Conservation (phyloP, 148 eudicot species). For the Amaranthus hypochondriacus region DNA sequence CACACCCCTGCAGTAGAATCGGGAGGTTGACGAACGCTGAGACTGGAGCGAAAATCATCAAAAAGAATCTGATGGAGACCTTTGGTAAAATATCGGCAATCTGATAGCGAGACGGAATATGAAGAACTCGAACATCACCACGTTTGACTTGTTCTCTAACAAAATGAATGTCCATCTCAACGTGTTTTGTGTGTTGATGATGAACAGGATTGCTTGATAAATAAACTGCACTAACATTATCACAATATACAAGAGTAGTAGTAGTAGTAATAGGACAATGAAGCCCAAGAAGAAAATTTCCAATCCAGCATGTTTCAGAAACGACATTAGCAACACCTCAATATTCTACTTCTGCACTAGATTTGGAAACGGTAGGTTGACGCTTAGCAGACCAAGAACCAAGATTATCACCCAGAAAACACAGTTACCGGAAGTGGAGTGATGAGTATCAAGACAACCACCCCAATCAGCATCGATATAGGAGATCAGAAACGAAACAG, state of each 20-base stretch:
- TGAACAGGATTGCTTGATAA: neutral
- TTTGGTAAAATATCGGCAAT: neutral
- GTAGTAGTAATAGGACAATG: neutral
- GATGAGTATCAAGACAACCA: neutral
- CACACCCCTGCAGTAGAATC: neutral
- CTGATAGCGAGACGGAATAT: neutral
- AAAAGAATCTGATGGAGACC: neutral
- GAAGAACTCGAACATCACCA: neutral
- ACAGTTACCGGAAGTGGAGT: neutral
- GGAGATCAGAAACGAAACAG: neutral
- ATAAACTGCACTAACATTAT: neutral
- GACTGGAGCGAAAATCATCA: neutral
- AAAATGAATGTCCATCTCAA: neutral
- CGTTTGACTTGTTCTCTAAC: neutral
- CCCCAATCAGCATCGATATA: too few species aligned
- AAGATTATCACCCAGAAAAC: neutral
- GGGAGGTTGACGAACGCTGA: neutral
- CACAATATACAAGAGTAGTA: neutral
- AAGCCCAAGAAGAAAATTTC: neutral
- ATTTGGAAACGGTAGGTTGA: neutral
- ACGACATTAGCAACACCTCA: neutral
- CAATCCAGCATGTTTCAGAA: neutral
- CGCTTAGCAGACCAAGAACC: neutral
- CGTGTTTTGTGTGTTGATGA: neutral
- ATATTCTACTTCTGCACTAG: neutral